Percentiles rank a stretch among this genome's conserved stretches.
phyloP scores from a whole-genome alignment of 1,284 basidiomycete genomes.

The Caloboletus firmus region DNA sequence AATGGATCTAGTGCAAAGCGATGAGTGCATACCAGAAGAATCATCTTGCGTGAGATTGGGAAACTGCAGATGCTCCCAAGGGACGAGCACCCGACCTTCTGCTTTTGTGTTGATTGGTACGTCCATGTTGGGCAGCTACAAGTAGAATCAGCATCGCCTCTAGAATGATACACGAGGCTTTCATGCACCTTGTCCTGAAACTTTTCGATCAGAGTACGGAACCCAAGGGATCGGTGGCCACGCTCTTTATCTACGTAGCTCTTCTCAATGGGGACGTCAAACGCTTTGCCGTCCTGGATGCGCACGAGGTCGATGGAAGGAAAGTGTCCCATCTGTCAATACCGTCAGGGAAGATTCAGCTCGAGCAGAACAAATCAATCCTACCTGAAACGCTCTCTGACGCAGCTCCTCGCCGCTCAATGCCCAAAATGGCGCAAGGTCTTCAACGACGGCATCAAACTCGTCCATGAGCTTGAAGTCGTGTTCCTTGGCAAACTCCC shows the following conservation, averaged over 20 bases:
- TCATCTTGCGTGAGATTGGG: constrained; percentile 66
- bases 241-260: constrained; percentile 65
- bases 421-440: constrained; percentile 80
- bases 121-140: constrained; percentile 84
- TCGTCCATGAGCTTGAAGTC: constrained; percentile 85
- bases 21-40: constrained; percentile 45
- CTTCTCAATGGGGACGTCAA: constrained; percentile 62
- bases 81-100: constrained; percentile 87
- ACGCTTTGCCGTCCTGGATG: constrained; percentile 63
- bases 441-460: constrained; percentile 80
- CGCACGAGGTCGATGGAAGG: constrained; percentile 85
- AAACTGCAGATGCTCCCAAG: constrained; percentile 76
- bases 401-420: constrained; percentile 73
- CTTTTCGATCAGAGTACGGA: constrained; percentile 69
- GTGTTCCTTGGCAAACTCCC: constrained; percentile 72
- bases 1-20: background rate
- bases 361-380: constrained; percentile 12
- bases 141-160: constrained; percentile 9
- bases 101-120: constrained; percentile 90
- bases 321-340: constrained; percentile 64
- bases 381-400: constrained; percentile 66
- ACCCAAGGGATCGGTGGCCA: constrained; percentile 75
- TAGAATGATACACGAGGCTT: background rate
- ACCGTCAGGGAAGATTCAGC: constrained; percentile 2
- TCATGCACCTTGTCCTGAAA: constrained; percentile 63